Conservation (phyloP, 2,329 filamentous ascomycete species). For the Neurospora sp. region DNA sequence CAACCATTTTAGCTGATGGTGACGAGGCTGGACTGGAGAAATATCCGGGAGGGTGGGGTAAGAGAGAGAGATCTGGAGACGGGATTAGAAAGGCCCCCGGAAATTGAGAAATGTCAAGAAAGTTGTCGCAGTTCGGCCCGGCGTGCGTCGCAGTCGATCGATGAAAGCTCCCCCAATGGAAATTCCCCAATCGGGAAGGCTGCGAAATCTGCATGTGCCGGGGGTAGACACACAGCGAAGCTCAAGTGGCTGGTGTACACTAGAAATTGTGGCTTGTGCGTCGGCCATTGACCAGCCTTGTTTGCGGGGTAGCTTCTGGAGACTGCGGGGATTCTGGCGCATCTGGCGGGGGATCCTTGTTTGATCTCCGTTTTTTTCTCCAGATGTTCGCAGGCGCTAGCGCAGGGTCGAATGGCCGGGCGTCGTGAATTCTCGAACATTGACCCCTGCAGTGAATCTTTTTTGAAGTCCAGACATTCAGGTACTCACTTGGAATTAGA, state of each 20-base stretch:
- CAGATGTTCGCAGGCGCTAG: not conserved
- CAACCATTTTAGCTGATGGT: conserved; percentile 7
- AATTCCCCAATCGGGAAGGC: not conserved
- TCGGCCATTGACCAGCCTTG: conserved; percentile 7
- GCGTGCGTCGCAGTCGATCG: not conserved
- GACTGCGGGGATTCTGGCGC: not conserved
- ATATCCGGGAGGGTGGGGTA: not conserved
- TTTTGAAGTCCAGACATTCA: not conserved
- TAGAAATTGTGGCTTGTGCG: conserved; percentile 2
- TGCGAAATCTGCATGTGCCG: not conserved
- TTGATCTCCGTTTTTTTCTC: not conserved
- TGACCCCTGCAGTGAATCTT: not conserved
- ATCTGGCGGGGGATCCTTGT: not conserved
- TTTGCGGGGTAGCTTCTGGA: conserved; percentile 5
- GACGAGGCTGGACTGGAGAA: not conserved
- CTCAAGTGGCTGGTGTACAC: not conserved
- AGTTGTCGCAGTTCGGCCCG: not conserved
- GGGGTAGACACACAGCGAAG: not conserved
- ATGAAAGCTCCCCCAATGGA: not conserved
- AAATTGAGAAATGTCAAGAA: not conserved
- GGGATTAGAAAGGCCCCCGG: not conserved
- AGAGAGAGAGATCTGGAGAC: conserved; percentile 2
- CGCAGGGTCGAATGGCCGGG: not conserved
- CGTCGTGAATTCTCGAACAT: not conserved
- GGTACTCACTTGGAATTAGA: not conserved